These are phyloP conservation scores for Phytophthora pisi DNA, from an alignment of 352 stramenopile species.

Conservation along the genomic window DNA sequence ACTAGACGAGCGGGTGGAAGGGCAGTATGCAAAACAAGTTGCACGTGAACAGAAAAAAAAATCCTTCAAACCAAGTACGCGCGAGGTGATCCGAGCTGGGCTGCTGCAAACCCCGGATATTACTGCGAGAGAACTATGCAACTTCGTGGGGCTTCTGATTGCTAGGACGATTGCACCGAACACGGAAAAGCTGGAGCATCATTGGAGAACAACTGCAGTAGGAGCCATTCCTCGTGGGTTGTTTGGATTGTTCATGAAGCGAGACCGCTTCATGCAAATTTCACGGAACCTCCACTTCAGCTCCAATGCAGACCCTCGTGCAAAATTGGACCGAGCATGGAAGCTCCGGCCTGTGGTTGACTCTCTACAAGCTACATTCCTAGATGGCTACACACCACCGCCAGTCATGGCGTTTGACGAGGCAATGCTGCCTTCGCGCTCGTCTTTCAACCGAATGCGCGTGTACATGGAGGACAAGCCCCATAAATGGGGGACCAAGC, in stretches of 20 bases:
- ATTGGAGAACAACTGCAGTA: background rate
- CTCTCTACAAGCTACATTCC: background rate
- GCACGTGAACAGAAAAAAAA: too few relatives aligned
- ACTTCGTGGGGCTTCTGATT: background rate
- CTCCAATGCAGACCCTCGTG: background rate
- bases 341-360: background rate
- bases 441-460: background rate
- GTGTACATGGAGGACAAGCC: background rate
- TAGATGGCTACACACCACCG: background rate
- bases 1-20: too few relatives aligned
- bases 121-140: too few relatives aligned
- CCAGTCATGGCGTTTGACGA: background rate
- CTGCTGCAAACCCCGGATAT: too few relatives aligned
- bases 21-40: too few relatives aligned
- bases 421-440: background rate
- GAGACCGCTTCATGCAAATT: conserved; percentile 12
- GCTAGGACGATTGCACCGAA: background rate
- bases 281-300: background rate
- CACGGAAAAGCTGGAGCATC: conserved; percentile 1
- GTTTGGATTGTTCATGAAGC: conserved; percentile 5
- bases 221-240: background rate
- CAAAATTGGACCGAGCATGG: background rate
- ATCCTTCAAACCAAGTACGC: too few relatives aligned
- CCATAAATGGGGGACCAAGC: background rate
- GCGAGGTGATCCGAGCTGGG: too few relatives aligned